phyloP scores from a whole-genome alignment of 164 flowering plant genomes.

The Berberis vulgaris region DNA sequence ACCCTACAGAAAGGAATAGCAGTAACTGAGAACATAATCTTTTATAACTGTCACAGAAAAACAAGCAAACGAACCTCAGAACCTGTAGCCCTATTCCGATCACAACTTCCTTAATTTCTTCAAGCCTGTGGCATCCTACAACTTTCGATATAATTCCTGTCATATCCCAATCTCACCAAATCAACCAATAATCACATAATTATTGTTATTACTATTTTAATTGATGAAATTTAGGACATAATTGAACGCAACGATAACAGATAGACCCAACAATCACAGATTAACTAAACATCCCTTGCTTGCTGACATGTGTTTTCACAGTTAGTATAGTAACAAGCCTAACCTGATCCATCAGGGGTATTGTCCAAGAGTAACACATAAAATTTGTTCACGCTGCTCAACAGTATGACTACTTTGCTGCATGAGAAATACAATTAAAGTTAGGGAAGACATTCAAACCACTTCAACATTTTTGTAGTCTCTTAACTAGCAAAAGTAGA shows the following conservation, averaged over 20 bases:
- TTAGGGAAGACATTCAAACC: too few relatives aligned
- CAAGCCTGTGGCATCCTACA: constrained; percentile 40
- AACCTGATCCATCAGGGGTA: constrained; percentile 49
- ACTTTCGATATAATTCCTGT: constrained; percentile 33
- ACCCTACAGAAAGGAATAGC: constrained; percentile 28
- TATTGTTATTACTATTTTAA: too few relatives aligned
- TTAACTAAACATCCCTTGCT: too few relatives aligned
- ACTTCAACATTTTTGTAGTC: too few relatives aligned
- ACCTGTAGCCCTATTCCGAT: constrained; percentile 61
- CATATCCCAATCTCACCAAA: constrained; percentile 6
- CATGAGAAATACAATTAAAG: constrained; percentile 7
- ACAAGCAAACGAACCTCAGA: constrained; percentile 42
- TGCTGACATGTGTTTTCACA: neutral
- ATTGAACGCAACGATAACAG: too few relatives aligned
- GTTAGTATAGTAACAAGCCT: constrained; percentile 19
- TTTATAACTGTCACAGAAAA: neutral
- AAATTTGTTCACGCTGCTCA: constrained; percentile 50
- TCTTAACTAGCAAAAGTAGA: too few relatives aligned
- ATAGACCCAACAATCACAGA: too few relatives aligned
- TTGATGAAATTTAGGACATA: too few relatives aligned
- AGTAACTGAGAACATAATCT: constrained; percentile 1
- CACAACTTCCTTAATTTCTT: constrained; percentile 45
- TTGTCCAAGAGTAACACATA: constrained; percentile 35
- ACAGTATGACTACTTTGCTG: constrained; percentile 52
- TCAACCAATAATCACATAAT: neutral